Base-by-base conservation (phyloP, 2,329 filamentous ascomycete species). In the Arthrinium puccinioides region DNA sequence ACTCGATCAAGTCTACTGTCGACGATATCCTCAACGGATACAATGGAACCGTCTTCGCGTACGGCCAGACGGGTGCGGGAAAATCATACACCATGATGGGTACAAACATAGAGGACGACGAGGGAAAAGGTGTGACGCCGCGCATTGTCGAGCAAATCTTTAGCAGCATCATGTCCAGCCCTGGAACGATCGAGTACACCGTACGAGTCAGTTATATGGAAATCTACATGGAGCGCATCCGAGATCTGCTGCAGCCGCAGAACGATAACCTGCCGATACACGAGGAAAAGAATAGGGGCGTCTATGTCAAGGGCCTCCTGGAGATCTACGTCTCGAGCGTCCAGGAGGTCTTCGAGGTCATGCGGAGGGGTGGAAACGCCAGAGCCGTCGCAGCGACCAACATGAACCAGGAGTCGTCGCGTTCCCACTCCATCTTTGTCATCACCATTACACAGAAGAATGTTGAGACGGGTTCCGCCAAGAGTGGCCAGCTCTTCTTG, bases 71-170 rank as follows among this genome's bases (percentile, higher is more conserved):
- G 1, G 92, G 92, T 62, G 89, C 90, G 10, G 92, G 92, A 71
- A 98, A 98, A 72, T 97, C 92, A 16, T 97, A 94, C 61, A 97
- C 92, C 37, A 98, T 98, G 92, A 94, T 94, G 87, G 87, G 86
- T 43, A 84, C 84, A 35, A 89, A 90, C 62, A 96, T 98, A 66
- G 87, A 94, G 56, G 87, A 96, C 62, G 80, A 86, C 3, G 76
- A 82, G 23, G 83, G 82, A 48, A 87, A 89, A 60, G 92, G 92
- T 72, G 89, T 98, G 45, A 97, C 96, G 51, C 92, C 92, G 35
- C 84, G 92, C 54, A 97, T 97, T 50, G 84, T 96, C 50, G 87
- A 97, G 65, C 90, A 97, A 67, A 96, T 97, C 59, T 97, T 97
- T 60, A 82, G 85, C 51, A 94, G 86, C 64, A 97, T 97, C 61